These are phyloP conservation scores for Elongisporangium senticosum DNA, from an alignment of 352 stramenopile genomes.

Conservation along the genomic window DNA sequence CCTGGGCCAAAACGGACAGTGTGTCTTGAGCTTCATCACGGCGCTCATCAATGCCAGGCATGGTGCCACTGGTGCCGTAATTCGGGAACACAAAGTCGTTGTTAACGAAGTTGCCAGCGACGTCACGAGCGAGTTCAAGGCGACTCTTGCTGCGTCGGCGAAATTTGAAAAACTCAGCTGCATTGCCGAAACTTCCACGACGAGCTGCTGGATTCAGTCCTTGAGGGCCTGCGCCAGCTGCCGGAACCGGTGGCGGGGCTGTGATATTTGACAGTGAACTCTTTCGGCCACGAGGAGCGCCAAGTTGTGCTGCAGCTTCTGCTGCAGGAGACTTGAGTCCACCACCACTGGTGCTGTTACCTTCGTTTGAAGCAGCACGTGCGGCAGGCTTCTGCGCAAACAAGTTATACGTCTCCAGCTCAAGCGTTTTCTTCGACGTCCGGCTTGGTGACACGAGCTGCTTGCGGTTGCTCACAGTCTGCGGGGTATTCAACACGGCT, in stretches of 20 bases:
- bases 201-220: conserved; percentile 16
- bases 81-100: conserved; percentile 41
- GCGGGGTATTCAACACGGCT: conserved; percentile 73
- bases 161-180: conserved; percentile 84
- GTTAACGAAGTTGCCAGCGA: conserved; percentile 36
- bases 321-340: conserved; percentile 56
- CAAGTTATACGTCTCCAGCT: conserved; percentile 28
- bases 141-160: conserved; percentile 82
- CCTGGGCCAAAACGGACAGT: conserved; percentile 23
- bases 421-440: conserved; percentile 18
- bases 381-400: conserved; percentile 26
- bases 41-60: conserved; percentile 75
- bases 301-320: conserved; percentile 60
- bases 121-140: conserved; percentile 66
- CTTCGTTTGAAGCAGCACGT: not conserved
- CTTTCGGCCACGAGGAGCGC: conserved; percentile 21
- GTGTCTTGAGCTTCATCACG: conserved; percentile 41
- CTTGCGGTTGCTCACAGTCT: conserved; percentile 62
- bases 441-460: conserved; percentile 37
- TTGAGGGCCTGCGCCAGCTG: not conserved
- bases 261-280: conserved; percentile 4
- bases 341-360: conserved; percentile 7
- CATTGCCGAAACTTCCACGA: conserved; percentile 78
- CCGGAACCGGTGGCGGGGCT: conserved; percentile 12
- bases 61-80: conserved; percentile 43